Base-by-base conservation (phyloP, 768 basidiomycete genomes). In the Termitomyces sp. region DNA sequence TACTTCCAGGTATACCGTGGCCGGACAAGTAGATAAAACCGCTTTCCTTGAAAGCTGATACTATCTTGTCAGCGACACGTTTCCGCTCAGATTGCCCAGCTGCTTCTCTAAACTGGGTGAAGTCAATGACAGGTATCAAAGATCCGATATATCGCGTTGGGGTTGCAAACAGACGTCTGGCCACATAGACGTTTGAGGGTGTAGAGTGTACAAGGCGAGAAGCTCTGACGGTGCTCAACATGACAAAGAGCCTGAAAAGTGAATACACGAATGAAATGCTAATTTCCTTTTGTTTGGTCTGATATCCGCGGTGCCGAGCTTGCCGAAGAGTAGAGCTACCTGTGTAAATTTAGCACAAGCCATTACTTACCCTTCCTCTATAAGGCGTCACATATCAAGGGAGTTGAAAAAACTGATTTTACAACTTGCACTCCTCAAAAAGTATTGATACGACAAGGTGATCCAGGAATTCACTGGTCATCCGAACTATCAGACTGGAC, bases 61-160 rank as follows among this genome's bases (percentile, higher is more conserved):
- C 89, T 37, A 94, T 79, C 60, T 85, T 79, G 45, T 79, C 73
- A 3, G 92, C 89, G 0, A 84, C 80, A 6, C 75, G 66, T 57
- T 80, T 78, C 71, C 83, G 88, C 64, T 89, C 85, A 14, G 73
- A 69, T 1, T 64, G 50, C 0, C 82, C 77, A n/a, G 71, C 64
- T 1, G 83, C 76, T 21, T 72, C 64, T 54, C 79, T 77, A 66
- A 86, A 91, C 55, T 80, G 84, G 62, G 81, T 75, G 62, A 94
- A 92, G 73, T 92, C 83, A 63, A 94, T 82, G 30, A 92, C 73
- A 28, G 92, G 92, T 53, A 93, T 91, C 65, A 87, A 86, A 26
- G 69, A 64, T 26, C 62, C 53, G 2, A 48, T 58, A 52, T 63
- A 54, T 31, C 60, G 63, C 11, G 66, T 60, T 26, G 63, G 43